These are phyloP conservation scores for Rhodotorula mucilaginosa DNA, from an alignment of 1,284 basidiomycete species.

Conservation along the genomic window DNA sequence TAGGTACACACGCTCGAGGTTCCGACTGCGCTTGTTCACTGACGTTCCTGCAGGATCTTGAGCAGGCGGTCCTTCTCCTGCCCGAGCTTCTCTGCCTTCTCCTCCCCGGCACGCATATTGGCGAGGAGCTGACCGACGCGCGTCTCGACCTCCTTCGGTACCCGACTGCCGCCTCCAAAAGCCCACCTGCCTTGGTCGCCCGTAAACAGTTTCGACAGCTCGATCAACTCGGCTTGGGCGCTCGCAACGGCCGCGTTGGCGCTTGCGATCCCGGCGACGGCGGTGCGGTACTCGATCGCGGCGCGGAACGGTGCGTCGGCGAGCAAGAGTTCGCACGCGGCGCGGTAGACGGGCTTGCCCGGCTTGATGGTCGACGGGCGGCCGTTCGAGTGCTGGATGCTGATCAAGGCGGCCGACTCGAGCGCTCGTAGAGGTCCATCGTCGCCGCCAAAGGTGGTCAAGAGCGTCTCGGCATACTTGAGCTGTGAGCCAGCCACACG, in stretches of 20 bases:
- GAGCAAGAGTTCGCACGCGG: slow-evolving; percentile 77
- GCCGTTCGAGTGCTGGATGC: slow-evolving; percentile 60
- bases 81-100: slow-evolving; percentile 35
- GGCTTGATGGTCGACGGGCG: slow-evolving; percentile 80
- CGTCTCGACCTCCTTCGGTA: slow-evolving; percentile 42
- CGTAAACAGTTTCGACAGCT: slow-evolving; percentile 40
- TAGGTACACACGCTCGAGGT: too few relatives aligned
- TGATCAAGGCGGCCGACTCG: slow-evolving; percentile 86
- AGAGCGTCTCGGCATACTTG: slow-evolving; percentile 75
- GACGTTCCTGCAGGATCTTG: slow-evolving; percentile 59
- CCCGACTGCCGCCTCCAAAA: slow-evolving; percentile 33
- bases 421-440: slow-evolving; percentile 76
- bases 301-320: slow-evolving; percentile 76
- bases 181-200: slow-evolving; percentile 37
- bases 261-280: slow-evolving; percentile 66
- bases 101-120: slow-evolving; percentile 41
- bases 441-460: slow-evolving; percentile 91
- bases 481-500: slow-evolving; percentile 54
- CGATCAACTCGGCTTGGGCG: slow-evolving; percentile 66
- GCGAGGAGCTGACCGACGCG: slow-evolving; percentile 38
- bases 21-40: too few relatives aligned
- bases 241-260: slow-evolving; percentile 65
- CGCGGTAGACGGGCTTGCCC: slow-evolving; percentile 83
- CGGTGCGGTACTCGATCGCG: slow-evolving; percentile 74
- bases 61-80: slow-evolving; percentile 79